Evolutionary conservation across 2,329 filamentous ascomycete genomes (phyloP).

Genomic region (Cadophora sp.): DNA sequence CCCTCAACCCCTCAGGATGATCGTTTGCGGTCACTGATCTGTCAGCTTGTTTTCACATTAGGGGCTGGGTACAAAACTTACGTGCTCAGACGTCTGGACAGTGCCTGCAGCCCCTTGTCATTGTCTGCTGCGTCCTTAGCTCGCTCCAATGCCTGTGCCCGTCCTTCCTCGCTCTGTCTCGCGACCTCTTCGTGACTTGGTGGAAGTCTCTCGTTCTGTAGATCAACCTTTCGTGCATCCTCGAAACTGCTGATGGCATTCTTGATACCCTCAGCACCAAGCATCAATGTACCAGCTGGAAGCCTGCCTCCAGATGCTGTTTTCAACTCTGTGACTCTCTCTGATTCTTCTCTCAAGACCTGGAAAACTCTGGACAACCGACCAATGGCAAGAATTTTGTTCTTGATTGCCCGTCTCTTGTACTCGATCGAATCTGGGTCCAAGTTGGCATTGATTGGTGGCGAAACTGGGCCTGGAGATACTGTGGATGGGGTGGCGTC

Average conservation of each 20-base stretch:
- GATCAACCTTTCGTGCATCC: slow-evolving; percentile 93
- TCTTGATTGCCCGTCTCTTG: slow-evolving; percentile 97
- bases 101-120: slow-evolving; percentile 82
- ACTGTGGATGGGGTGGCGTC: slow-evolving; percentile 74
- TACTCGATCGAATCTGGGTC: slow-evolving; percentile 91
- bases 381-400: slow-evolving; percentile 98
- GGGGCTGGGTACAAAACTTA: slow-evolving; percentile 63
- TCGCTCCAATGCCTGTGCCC: slow-evolving; percentile 82
- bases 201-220: slow-evolving; percentile 94
- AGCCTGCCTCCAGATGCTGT: slow-evolving; percentile 91
- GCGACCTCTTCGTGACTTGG: slow-evolving; percentile 92
- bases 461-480: slow-evolving; percentile 74
- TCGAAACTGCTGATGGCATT: slow-evolving; percentile 97
- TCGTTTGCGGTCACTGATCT: slow-evolving; percentile 19
- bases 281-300: slow-evolving; percentile 95
- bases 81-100: slow-evolving; percentile 95
- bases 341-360: slow-evolving; percentile 94
- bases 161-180: slow-evolving; percentile 80
- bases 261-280: slow-evolving; percentile 98
- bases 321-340: slow-evolving; percentile 96
- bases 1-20: not conserved
- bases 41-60: slow-evolving; percentile 4
- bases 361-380: slow-evolving; percentile 98
- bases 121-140: slow-evolving; percentile 90
- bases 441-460: slow-evolving; percentile 62